Evolutionary conservation across 139 green algal species (phyloP), one percentile per base, ranked within the genome.

Genomic region (Raphidocelis subcapitata): DNA sequence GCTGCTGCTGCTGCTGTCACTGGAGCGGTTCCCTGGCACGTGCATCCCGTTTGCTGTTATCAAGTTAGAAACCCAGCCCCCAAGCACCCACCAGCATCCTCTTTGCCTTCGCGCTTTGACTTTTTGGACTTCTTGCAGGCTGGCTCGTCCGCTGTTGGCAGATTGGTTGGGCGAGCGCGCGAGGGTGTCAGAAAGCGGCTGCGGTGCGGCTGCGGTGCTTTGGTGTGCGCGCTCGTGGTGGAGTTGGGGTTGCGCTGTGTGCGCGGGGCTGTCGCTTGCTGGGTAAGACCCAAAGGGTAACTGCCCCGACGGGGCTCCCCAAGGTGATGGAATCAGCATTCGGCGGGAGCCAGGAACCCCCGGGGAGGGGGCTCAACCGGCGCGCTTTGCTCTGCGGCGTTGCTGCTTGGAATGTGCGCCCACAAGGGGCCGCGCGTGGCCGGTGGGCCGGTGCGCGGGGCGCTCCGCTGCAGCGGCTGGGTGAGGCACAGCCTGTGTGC

Each of bases 251-350:
- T 20, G 16, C 20, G 47, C 20, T 31, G 24, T 16, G 24, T 20
- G 61, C 3, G 61, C 61, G 5, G 46, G 29, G 41, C 62, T 87
- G 81, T 87, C 62, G 73, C 26, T 70, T 84, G 81, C 81, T 87
- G 81, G 81, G 81, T 82, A 87, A 55, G 72, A 82, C 75, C 81
- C 61, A 82, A 76, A 69, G 68, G 81, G 81, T 87, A 87, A 87
- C 46, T 64, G 77, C 74, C 62, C 77, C 81, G 77, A 87, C 81
- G 81, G 77, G 65, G 66, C 81, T 87, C 77, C 81, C 67, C 62
- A 84, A 77, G 81, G 75, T 68, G 70, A 87, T 87, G 81, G 77
- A 84, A 84, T 84, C 81, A 87, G 77, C 81, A 80, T 57, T 76
- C 28, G 59, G 23, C 32, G 36, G 59, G n/a, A 24, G 8, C 44